Evolutionary conservation across 2,329 filamentous ascomycete species (phyloP), one percentile per base, ranked within the genome.

Genomic region (Ilyonectria sp.): DNA sequence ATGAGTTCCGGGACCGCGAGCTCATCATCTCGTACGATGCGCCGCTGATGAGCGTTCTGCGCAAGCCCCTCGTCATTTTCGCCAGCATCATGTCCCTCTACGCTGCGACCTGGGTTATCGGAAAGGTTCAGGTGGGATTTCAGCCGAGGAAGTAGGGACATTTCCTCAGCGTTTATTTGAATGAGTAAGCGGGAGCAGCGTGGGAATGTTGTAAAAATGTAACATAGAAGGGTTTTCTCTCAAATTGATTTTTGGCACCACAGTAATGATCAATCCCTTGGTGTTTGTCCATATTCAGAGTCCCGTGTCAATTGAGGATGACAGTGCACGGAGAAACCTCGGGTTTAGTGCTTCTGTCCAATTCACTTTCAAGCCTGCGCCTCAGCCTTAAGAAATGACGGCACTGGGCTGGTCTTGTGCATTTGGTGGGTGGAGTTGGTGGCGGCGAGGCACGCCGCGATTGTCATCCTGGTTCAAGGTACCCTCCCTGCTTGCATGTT

Each of bases 1-100:
- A 99, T 75, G 96, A 98, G 73, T 90, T 95, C 77, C 89, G 95
- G 60, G 94, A 95, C 76, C 91, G 93, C 35, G 91, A 96, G 71
- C 81, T 98, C 23, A 85, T 97, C 74, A 92, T 98, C 60, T 92
- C 93, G 2, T 99, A 99, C 81, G 93, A 97, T 70, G 94, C 96
- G 78, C 89, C 95, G 2, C 86, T 92, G 72, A 78, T 87, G 3
- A 92, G 93, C 31, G 90, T 89, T 44, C 88, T 97, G 75, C 90
- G 94, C 76, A 99, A 99, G 85, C 96, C 96, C 1, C 73, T 97
- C 21, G 90, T 95, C 26, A 89, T 98, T 67, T 94, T 96, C 71
- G 84, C 85, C 35, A 94, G 92, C 74, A 82, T 93, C 69, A 79
- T 97, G 71, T 84, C 87, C n/a, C 82, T 97, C 13, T 97, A 97